These are phyloP conservation scores for Candolleomyces aberdarensis DNA, from an alignment of 768 basidiomycete genomes.

Conservation along the genomic window DNA sequence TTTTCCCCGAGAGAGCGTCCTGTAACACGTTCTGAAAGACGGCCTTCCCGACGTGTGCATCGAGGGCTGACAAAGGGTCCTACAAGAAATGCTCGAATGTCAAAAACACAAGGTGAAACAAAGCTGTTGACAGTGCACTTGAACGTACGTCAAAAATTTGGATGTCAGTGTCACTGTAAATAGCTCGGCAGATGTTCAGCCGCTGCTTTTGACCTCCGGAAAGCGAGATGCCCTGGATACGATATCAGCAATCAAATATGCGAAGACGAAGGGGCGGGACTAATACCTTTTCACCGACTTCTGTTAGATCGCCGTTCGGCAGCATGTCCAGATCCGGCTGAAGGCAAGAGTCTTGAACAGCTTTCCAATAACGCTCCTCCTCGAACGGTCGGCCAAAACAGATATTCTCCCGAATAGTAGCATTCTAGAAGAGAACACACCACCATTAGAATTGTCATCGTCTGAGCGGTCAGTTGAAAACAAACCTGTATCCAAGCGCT, in stretches of 20 bases:
- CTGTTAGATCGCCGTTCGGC: slow-evolving; percentile 73
- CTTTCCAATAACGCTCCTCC: slow-evolving; percentile 79
- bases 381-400: slow-evolving; percentile 85
- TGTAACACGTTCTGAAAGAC: slow-evolving; percentile 84
- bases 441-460: slow-evolving; percentile 3
- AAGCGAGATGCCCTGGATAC: slow-evolving; percentile 70
- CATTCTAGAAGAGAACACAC: slow-evolving; percentile 43
- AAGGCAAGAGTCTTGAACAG: slow-evolving; percentile 72
- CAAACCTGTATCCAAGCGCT: slow-evolving; percentile 84
- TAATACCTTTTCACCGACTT: slow-evolving; percentile 69
- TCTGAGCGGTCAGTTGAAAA: neutral
- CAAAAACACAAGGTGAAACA: neutral
- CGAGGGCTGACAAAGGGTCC: slow-evolving; percentile 88
- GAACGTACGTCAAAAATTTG: slow-evolving; percentile 74
- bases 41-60: slow-evolving; percentile 87
- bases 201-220: slow-evolving; percentile 82
- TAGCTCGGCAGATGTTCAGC: slow-evolving; percentile 80
- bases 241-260: slow-evolving; percentile 3
- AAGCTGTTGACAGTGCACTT: neutral
- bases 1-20: slow-evolving; percentile 61
- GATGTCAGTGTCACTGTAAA: slow-evolving; percentile 84
- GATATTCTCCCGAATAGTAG: slow-evolving; percentile 86
- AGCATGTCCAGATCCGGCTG: slow-evolving; percentile 79
- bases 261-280: neutral
- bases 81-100: slow-evolving; percentile 16